phyloP scores from a whole-genome alignment of 345 rosid genomes.

The Iberis pinnata region DNA sequence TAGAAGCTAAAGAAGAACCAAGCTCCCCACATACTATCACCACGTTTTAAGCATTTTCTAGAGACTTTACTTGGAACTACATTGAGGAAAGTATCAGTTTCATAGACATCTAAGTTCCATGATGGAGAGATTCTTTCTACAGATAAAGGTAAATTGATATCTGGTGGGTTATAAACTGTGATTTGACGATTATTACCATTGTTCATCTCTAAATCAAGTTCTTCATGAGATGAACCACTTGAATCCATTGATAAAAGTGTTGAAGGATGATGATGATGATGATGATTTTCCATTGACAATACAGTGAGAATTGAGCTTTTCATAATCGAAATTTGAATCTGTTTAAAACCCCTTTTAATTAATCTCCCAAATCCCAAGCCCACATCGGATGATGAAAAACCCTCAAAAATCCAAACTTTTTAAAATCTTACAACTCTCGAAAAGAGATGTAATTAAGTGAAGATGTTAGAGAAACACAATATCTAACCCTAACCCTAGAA shows the following conservation, averaged over 20 bases:
- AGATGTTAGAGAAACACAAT: slow-evolving; percentile 33
- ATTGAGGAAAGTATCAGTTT: slow-evolving; percentile 53
- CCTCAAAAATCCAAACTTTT: slow-evolving; percentile 8
- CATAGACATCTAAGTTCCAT: slow-evolving; percentile 57
- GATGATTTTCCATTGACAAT: slow-evolving; percentile 84
- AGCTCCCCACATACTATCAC: slow-evolving; percentile 96
- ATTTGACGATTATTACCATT: slow-evolving; percentile 40
- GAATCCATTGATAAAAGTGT: slow-evolving; percentile 96
- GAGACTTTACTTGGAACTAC: slow-evolving; percentile 42
- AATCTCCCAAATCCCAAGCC: too few relatives aligned
- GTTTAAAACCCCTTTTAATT: too few relatives aligned
- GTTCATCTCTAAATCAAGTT: slow-evolving; percentile 69
- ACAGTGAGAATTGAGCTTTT: slow-evolving; percentile 40
- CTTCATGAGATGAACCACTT: slow-evolving; percentile 73
- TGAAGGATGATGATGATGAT: slow-evolving; percentile 63
- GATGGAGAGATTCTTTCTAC: slow-evolving; percentile 45
- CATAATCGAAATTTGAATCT: slow-evolving; percentile 22
- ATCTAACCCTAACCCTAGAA: slow-evolving; percentile 34
- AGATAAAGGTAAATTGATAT: slow-evolving; percentile 83
- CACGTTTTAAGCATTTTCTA: slow-evolving; percentile 65
- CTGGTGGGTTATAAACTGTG: slow-evolving; percentile 76
- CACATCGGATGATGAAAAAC: too few relatives aligned
- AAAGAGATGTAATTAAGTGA: neutral
- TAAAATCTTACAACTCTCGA: neutral
- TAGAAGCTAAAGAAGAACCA: slow-evolving; percentile 97